Percentiles rank a stretch among this genome's conserved stretches.
These are phyloP conservation scores for Aspergillus awamori DNA, from an alignment of 2,329 filamentous ascomycete genomes.

Conservation along the genomic window DNA sequence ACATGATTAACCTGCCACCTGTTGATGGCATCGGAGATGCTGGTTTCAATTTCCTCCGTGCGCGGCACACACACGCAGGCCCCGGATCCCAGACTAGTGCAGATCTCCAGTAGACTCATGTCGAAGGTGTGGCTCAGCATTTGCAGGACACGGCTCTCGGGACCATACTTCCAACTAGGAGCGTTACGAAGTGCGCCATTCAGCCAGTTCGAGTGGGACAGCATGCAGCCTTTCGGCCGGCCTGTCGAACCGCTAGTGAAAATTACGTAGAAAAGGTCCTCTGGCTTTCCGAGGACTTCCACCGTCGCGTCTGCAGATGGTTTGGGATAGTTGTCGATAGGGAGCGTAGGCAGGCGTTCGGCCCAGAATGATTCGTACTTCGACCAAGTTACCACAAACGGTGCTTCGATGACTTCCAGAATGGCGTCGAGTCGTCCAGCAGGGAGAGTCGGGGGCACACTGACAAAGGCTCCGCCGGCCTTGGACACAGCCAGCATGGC, in stretches of 20 bases:
- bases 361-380: not conserved
- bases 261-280: not conserved
- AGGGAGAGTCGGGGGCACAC: not conserved
- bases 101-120: conserved; percentile 7
- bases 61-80: conserved; percentile 3
- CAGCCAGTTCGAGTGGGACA: not conserved
- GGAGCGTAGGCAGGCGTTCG: not conserved
- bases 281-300: not conserved
- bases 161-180: not conserved
- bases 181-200: not conserved
- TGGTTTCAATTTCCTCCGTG: not conserved
- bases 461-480: not conserved
- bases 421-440: not conserved
- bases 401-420: not conserved
- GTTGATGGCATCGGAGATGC: conserved; percentile 12
- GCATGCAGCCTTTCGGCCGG: conserved; percentile 13
- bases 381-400: not conserved
- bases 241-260: not conserved
- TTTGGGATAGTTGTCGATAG: not conserved
- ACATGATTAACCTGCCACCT: conserved; percentile 26
- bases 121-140: conserved; percentile 7
- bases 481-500: conserved; percentile 1
- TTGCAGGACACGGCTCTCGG: not conserved
- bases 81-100: not conserved
- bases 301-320: not conserved